phyloP scores from a whole-genome alignment of 306 rosid species.

The Vigna mungo region DNA sequence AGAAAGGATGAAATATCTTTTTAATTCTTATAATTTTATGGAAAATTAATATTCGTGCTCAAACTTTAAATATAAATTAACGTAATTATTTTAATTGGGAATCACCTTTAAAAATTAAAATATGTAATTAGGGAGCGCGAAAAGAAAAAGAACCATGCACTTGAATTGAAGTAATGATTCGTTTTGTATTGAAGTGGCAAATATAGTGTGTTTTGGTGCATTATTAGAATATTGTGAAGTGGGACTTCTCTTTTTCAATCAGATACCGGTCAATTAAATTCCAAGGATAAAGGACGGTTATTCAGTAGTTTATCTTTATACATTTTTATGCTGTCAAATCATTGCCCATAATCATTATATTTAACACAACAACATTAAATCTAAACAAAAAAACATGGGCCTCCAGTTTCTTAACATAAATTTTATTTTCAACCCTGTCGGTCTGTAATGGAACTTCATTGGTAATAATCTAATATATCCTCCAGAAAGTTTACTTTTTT shows the following conservation, averaged over 20 bases:
- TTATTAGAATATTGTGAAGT: conserved; percentile 35
- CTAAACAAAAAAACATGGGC: neutral
- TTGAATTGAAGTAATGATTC: conserved; percentile 18
- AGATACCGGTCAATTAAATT: conserved; percentile 51
- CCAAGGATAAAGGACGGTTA: conserved; percentile 39
- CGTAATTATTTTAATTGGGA: too few species aligned
- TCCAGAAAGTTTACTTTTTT: neutral
- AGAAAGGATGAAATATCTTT: too few species aligned
- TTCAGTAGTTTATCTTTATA: conserved; percentile 17
- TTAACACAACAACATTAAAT: conserved; percentile 1
- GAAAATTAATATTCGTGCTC: too few species aligned
- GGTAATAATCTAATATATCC: conserved; percentile 15
- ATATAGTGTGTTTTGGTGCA: conserved; percentile 20
- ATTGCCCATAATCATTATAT: conserved; percentile 22
- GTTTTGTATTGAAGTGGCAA: conserved; percentile 36
- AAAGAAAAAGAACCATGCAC: conserved; percentile 36
- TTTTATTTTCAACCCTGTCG: conserved; percentile 12
- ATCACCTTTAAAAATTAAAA: too few species aligned
- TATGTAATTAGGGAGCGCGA: neutral
- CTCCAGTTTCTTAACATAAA: conserved; percentile 17
- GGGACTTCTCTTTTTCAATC: conserved; percentile 55
- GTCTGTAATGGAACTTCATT: conserved; percentile 19
- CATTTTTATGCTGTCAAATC: conserved; percentile 66
- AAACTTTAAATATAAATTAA: too few species aligned
- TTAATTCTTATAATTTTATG: too few species aligned